These are phyloP conservation scores for Mycogone perniciosa DNA, from an alignment of 2,329 filamentous ascomycete species.

Conservation along the genomic window DNA sequence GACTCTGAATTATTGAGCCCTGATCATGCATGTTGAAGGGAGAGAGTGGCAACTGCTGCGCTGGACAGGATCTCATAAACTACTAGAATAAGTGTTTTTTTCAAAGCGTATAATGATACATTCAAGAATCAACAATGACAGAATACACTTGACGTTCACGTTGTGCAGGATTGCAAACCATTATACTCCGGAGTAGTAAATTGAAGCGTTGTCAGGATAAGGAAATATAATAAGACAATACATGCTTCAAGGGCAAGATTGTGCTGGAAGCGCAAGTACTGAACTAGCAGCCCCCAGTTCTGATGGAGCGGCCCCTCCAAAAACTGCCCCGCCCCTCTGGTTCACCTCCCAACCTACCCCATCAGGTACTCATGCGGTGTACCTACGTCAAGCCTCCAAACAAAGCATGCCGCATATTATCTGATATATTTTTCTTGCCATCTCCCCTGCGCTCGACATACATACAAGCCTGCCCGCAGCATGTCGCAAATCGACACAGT, in stretches of 20 bases:
- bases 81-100: not conserved
- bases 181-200: no score
- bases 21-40: not conserved
- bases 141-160: no score
- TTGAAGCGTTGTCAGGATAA: not conserved
- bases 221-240: slow-evolving; percentile 1
- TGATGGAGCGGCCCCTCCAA: slow-evolving; percentile 4
- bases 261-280: not conserved
- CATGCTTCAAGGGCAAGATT: not conserved
- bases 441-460: not conserved
- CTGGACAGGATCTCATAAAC: not conserved
- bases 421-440: not conserved
- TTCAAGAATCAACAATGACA: not conserved
- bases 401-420: not conserved
- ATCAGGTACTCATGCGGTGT: slow-evolving; percentile 4
- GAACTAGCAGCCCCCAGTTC: not conserved
- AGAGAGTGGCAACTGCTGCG: not conserved
- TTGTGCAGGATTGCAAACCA: no score
- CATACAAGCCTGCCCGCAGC: not conserved
- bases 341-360: not conserved
- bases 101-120: not conserved
- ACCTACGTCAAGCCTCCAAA: slow-evolving; percentile 5
- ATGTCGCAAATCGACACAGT: slow-evolving; percentile 42
- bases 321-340: not conserved
- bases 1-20: slow-evolving; percentile 54